phyloP scores from a whole-genome alignment of 192 early-diverging fungal species.

The Rhizophagus clarus region DNA sequence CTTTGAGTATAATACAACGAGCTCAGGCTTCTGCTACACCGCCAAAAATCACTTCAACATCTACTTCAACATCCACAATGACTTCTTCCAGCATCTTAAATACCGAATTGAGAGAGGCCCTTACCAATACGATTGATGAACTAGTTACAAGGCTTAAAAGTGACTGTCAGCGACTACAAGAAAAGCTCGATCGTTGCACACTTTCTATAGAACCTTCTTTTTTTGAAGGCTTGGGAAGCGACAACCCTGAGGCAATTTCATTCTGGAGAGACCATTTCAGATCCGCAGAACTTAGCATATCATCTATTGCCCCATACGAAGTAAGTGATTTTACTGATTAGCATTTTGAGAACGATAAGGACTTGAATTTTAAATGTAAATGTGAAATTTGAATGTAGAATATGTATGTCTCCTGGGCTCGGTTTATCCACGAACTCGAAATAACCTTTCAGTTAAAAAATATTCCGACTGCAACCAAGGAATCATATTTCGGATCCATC shows the following conservation, averaged over 20 bases:
- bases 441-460: slow-evolving; percentile 16
- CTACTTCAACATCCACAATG: not conserved
- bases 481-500: not conserved
- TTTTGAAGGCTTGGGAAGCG: not conserved
- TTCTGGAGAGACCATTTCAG: slow-evolving; percentile 22
- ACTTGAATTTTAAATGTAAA: not conserved
- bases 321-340: slow-evolving; percentile 1
- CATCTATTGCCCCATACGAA: slow-evolving; percentile 22
- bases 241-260: slow-evolving; percentile 27
- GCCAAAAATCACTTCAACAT: not conserved
- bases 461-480: slow-evolving; percentile 14
- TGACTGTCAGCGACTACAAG: slow-evolving; percentile 21
- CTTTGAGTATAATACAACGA: not conserved
- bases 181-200: slow-evolving; percentile 27
- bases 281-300: slow-evolving; percentile 8
- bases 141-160: slow-evolving; percentile 18
- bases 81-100: not conserved
- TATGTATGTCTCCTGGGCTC: slow-evolving; percentile 30
- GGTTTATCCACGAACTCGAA: slow-evolving; percentile 26
- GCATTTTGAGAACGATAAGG: not conserved
- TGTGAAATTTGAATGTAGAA: slow-evolving; percentile 10
- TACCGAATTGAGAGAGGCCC: slow-evolving; percentile 5
- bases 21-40: not conserved
- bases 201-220: not conserved
- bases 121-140: slow-evolving; percentile 21